Percentiles rank a stretch among this genome's conserved stretches.
These are phyloP conservation scores for Boletus vermiculosoides DNA, from an alignment of 768 basidiomycete genomes.

Conservation along the genomic window DNA sequence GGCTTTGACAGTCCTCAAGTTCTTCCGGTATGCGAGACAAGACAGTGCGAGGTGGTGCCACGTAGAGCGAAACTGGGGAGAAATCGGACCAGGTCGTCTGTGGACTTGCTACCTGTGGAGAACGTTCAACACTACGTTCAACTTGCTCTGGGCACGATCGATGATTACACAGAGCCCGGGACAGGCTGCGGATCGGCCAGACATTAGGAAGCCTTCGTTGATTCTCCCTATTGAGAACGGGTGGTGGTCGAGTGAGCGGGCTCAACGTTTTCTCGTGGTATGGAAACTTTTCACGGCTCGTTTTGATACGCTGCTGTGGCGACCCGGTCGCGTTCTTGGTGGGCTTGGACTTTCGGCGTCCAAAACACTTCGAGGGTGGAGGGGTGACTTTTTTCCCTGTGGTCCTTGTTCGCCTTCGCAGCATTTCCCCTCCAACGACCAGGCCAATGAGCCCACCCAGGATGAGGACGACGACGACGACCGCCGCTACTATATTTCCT, in stretches of 20 bases:
- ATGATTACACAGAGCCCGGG: slow-evolving; percentile 11
- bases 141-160: slow-evolving; percentile 5
- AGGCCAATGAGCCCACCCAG: slow-evolving; percentile 28
- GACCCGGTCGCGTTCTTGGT: neutral
- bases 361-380: neutral
- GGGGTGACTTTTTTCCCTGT: neutral
- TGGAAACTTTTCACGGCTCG: slow-evolving; percentile 2
- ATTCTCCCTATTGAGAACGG: slow-evolving; percentile 12
- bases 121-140: neutral
- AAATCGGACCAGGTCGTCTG: slow-evolving; percentile 35
- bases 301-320: neutral
- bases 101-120: neutral
- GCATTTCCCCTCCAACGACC: slow-evolving; percentile 25
- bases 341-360: slow-evolving; percentile 7
- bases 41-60: slow-evolving; percentile 17
- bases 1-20: slow-evolving; percentile 23
- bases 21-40: slow-evolving; percentile 33
- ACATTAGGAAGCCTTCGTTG: slow-evolving; percentile 14
- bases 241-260: slow-evolving; percentile 14
- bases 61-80: slow-evolving; percentile 19
- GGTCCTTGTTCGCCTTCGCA: slow-evolving; percentile 21
- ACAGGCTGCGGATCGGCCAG: slow-evolving; percentile 24
- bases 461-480: slow-evolving; percentile 26
- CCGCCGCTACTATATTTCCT: slow-evolving; percentile 24
- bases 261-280: slow-evolving; percentile 15